Conservation (phyloP, 2,329 filamentous ascomycete genomes). For the Lasiodiplodia citricola region DNA sequence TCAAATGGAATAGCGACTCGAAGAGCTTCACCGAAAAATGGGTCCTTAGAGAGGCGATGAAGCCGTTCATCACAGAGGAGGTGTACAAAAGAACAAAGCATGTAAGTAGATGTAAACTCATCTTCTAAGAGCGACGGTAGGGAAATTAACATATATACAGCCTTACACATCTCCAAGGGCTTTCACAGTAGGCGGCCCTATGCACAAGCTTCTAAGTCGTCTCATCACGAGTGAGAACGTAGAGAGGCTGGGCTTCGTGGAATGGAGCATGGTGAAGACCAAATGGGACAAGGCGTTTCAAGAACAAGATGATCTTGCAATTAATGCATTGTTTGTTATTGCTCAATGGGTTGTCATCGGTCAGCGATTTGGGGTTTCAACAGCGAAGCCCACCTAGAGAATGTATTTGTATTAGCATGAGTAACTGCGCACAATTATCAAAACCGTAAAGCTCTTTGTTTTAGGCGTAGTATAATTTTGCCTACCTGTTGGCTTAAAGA, state of each 20-base stretch:
- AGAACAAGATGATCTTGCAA: conserved; percentile 38
- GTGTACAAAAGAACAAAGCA: conserved; percentile 58
- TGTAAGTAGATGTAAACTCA: not conserved
- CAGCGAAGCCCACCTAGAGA: not conserved
- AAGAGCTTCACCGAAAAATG: conserved; percentile 51
- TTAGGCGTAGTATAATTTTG: too few relatives aligned
- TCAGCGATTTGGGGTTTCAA: conserved; percentile 49
- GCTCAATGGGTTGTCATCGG: conserved; percentile 53
- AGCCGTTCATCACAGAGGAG: conserved; percentile 59
- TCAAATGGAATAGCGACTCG: conserved; percentile 38
- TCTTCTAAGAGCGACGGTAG: not conserved
- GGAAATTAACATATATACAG: conserved; percentile 14
- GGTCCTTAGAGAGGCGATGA: conserved; percentile 57
- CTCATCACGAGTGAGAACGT: conserved; percentile 39
- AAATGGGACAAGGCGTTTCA: conserved; percentile 26
- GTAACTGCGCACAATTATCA: too few relatives aligned
- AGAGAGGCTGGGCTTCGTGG: conserved; percentile 37
- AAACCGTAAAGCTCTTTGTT: too few relatives aligned
- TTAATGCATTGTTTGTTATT: conserved; percentile 47
- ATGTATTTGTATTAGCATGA: too few relatives aligned
- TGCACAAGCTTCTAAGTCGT: conserved; percentile 45
- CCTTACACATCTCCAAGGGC: conserved; percentile 54
- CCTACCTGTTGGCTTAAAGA: too few relatives aligned
- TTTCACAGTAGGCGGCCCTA: conserved; percentile 50
- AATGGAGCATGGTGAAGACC: conserved; percentile 38